Evolutionary conservation across 176 grass and related monocot genomes (phyloP).

Genomic region (Eleusine indica): DNA sequence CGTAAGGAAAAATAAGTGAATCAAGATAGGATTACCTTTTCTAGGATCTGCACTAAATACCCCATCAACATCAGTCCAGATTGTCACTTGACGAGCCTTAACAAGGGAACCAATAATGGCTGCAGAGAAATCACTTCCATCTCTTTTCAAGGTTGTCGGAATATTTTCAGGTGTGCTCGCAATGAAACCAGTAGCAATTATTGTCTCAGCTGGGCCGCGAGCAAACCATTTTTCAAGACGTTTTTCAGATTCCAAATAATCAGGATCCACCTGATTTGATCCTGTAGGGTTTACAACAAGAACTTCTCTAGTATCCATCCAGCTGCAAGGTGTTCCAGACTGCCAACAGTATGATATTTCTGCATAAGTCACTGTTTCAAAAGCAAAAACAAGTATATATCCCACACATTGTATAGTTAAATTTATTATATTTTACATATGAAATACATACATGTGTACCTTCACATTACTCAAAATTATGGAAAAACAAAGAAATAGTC

Average conservation of each 20-base stretch:
- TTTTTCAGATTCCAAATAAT: constrained; percentile 79
- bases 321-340: constrained; percentile 79
- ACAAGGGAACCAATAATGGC: constrained; percentile 87
- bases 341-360: constrained; percentile 54
- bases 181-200: constrained; percentile 96
- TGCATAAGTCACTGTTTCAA: not conserved
- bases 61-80: constrained; percentile 99
- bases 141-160: constrained; percentile 88
- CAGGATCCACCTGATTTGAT: constrained; percentile 85
- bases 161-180: constrained; percentile 80
- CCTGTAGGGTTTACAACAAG: constrained; percentile 78
- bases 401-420: not conserved
- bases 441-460: not conserved
- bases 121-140: constrained; percentile 98
- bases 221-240: constrained; percentile 86
- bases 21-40: constrained; percentile 62
- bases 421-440: not conserved
- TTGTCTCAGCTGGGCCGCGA: constrained; percentile 55
- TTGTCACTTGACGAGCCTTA: constrained; percentile 76
- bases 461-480: not conserved
- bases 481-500: not conserved
- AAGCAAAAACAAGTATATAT: not conserved
- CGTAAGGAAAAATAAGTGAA: not conserved
- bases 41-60: constrained; percentile 98
- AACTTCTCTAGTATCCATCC: constrained; percentile 98